These are phyloP conservation scores for Rosa chinensis DNA, from an alignment of 306 rosid genomes.

Conservation along the genomic window DNA sequence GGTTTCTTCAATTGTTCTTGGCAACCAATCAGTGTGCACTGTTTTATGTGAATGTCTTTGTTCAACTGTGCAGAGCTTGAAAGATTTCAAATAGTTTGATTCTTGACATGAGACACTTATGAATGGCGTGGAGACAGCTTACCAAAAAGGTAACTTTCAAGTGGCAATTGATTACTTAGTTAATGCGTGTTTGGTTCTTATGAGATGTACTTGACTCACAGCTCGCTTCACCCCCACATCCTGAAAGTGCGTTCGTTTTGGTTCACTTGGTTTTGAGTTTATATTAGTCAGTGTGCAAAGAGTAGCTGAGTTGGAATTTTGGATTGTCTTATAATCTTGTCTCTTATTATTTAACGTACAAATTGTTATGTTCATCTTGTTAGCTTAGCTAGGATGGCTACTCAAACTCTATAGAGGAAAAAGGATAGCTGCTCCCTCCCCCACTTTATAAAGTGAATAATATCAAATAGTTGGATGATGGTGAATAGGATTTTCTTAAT, in stretches of 20 bases:
- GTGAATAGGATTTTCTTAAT: neutral
- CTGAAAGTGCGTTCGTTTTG: too few species aligned
- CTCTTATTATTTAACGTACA: neutral
- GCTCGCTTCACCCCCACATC: too few species aligned
- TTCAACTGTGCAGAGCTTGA: constrained; percentile 35
- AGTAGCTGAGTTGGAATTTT: neutral
- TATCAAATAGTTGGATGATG: neutral
- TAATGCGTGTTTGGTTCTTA: neutral
- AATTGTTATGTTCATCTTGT: neutral
- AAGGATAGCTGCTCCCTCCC: neutral
- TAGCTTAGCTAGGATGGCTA: neutral
- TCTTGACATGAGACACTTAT: constrained; percentile 34
- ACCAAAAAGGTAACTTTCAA: constrained; percentile 45
- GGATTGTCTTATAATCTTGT: neutral
- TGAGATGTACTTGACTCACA: too few species aligned
- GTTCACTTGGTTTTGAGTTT: neutral
- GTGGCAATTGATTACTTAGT: neutral
- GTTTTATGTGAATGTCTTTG: constrained; percentile 4
- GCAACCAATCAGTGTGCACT: neutral
- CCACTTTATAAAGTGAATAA: too few species aligned
- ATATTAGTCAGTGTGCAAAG: neutral
- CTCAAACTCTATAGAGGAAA: neutral
- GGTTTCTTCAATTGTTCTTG: neutral
- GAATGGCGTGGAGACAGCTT: constrained; percentile 87
- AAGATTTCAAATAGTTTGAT: neutral